phyloP scores from a whole-genome alignment of 441 rosid genomes.

The Populus hybrid region DNA sequence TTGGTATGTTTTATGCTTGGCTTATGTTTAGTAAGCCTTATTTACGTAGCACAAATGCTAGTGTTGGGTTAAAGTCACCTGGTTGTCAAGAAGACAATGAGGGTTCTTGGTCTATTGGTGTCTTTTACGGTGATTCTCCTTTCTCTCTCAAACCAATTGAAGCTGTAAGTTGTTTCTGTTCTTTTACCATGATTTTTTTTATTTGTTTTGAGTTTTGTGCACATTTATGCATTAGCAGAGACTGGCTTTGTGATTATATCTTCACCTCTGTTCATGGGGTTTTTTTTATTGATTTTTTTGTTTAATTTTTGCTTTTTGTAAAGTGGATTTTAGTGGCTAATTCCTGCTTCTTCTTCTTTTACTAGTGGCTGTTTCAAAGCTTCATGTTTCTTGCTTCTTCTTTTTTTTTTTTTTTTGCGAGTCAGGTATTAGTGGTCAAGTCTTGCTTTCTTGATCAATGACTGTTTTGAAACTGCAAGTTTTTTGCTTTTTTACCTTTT shows the following conservation, averaged over 20 bases:
- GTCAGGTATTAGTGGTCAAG: background rate
- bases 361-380: background rate
- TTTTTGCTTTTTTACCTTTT: background rate
- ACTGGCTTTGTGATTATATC: background rate
- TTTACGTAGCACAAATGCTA: conserved; percentile 10
- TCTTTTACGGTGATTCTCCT: conserved; percentile 85
- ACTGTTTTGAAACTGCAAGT: background rate
- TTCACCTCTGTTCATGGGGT: background rate
- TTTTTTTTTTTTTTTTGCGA: background rate
- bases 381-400: background rate
- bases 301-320: conserved; percentile 2
- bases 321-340: conserved; percentile 1
- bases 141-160: conserved; percentile 87
- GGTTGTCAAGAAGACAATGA: conserved; percentile 86
- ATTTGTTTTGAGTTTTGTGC: background rate
- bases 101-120: conserved; percentile 96
- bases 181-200: background rate
- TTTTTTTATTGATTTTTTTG: background rate
- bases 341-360: background rate
- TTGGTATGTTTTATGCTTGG: conserved; percentile 64
- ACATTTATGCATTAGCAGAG: background rate
- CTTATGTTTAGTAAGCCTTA: conserved; percentile 39
- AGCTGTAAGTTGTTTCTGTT: conserved; percentile 45
- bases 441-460: background rate
- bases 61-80: conserved; percentile 32